These are phyloP conservation scores for Suillus plorans DNA, from an alignment of 768 basidiomycete genomes.

Conservation along the genomic window DNA sequence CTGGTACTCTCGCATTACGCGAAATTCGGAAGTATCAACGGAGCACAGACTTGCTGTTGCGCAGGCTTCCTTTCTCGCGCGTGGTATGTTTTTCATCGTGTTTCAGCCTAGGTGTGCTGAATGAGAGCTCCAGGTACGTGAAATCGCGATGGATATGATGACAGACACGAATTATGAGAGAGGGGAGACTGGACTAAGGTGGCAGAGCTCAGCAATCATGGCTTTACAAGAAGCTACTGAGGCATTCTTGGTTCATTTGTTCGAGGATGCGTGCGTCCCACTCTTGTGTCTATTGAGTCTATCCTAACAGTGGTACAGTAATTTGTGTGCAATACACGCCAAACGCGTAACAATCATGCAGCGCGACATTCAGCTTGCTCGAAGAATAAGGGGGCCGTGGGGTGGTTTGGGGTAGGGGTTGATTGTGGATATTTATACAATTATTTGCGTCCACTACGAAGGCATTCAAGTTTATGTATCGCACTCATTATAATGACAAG, in stretches of 20 bases:
- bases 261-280: conserved; percentile 92
- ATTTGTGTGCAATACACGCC: conserved; percentile 95
- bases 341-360: conserved; percentile 99
- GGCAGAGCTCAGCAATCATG: conserved; percentile 93
- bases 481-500: conserved; percentile 1
- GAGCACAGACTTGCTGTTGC: conserved; percentile 83
- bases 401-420: conserved; percentile 57
- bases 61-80: conserved; percentile 89
- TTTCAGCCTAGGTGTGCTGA: conserved; percentile 4
- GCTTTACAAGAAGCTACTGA: conserved; percentile 97
- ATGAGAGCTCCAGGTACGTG: conserved; percentile 70
- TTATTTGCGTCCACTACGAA: background rate
- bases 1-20: conserved; percentile 85
- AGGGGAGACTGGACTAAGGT: conserved; percentile 66
- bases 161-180: conserved; percentile 67
- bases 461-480: conserved; percentile 1
- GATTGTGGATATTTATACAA: background rate
- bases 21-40: conserved; percentile 96
- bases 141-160: conserved; percentile 89
- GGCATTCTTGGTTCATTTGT: conserved; percentile 91
- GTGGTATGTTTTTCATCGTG: conserved; percentile 56
- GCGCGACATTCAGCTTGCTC: conserved; percentile 92
- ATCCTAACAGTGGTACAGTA: conserved; percentile 47
- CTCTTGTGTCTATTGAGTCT: conserved; percentile 3
- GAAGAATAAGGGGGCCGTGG: conserved; percentile 92